Conservation (phyloP, 495 filamentous ascomycete genomes). For the Letharia lupina region DNA sequence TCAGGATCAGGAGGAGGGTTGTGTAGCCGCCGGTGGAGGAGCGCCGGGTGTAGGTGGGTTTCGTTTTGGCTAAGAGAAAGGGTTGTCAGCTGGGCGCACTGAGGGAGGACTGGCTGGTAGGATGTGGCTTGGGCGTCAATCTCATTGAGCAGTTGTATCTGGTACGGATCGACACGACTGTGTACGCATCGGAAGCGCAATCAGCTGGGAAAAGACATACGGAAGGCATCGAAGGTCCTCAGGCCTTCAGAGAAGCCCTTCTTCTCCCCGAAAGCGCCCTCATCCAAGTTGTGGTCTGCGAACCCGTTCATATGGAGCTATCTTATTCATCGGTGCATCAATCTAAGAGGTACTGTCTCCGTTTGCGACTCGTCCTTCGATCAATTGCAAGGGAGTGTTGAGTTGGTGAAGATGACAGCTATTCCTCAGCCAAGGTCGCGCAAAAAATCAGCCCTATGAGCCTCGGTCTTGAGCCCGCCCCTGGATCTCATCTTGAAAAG, state of each 20-base stretch:
- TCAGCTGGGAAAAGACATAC: constrained; percentile 43
- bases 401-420: constrained; percentile 15
- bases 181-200: background rate
- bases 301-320: constrained; percentile 59
- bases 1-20: constrained; percentile 70
- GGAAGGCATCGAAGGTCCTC: constrained; percentile 93
- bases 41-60: constrained; percentile 78
- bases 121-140: background rate
- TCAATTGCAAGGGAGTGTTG: background rate
- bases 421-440: constrained; percentile 1
- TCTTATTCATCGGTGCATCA: constrained; percentile 23
- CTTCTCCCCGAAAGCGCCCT: constrained; percentile 71
- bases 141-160: background rate
- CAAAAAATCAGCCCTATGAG: constrained; percentile 13
- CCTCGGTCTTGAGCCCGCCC: background rate
- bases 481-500: background rate
- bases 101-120: background rate
- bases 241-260: constrained; percentile 50
- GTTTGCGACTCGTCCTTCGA: background rate
- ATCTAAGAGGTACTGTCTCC: constrained; percentile 1
- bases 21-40: constrained; percentile 82
- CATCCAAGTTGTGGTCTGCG: constrained; percentile 60
- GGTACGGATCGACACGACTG: background rate
- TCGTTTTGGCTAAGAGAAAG: constrained; percentile 69
- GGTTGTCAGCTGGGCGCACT: constrained; percentile 25